Base-by-base conservation (phyloP, 495 filamentous ascomycete genomes). In the Tetracladium marchalianum region DNA sequence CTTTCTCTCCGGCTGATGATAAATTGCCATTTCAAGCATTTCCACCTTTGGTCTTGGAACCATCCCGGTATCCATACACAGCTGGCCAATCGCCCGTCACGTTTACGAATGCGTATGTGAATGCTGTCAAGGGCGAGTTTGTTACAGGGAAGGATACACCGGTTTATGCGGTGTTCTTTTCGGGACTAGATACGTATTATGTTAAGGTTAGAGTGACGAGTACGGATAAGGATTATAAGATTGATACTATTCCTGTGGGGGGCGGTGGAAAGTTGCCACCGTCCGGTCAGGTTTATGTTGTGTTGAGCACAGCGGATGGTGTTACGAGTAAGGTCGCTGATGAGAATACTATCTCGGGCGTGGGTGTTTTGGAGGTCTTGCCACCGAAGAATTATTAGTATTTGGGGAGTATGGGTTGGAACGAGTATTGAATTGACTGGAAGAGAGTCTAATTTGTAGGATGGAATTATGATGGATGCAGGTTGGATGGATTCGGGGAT, bases 231-330 rank as follows among this genome's bases (percentile, higher is more conserved):
- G 53, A 61, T 39, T 55, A 59, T 32, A 56, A 56, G 48, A 46
- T 59, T 40, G 40, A 46, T 27, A 41, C 36, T 8, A 57, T 71
- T 10, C 68, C 69, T 11, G 35, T 38, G n/a, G 67, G 38, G n/a
- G 31, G 35, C 1, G 15, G 57, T 24, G 55, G 64, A 15, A 41
- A 55, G 9, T 12, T 56, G 13, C 32, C 53, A 17, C 49, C 50
- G 35, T 38, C 43, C 3, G 70, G 71, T 18, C 70, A 72, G 58
- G 63, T 57, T 36, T 73, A 75, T 41, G 61, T 73, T 2, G 57
- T 72, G 7, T 46, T 75, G 10, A 67, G 62, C n/a, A 64, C 53
- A 16, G 64, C 63, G 19, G 49, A 62, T 41, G 57, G 55, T 7
- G 46, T 41, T 1, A 43, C 15, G 9, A 44, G 11, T 22, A 54